Conservation (phyloP, 1,139 yeast species). For the Nadsonia commutata region DNA sequence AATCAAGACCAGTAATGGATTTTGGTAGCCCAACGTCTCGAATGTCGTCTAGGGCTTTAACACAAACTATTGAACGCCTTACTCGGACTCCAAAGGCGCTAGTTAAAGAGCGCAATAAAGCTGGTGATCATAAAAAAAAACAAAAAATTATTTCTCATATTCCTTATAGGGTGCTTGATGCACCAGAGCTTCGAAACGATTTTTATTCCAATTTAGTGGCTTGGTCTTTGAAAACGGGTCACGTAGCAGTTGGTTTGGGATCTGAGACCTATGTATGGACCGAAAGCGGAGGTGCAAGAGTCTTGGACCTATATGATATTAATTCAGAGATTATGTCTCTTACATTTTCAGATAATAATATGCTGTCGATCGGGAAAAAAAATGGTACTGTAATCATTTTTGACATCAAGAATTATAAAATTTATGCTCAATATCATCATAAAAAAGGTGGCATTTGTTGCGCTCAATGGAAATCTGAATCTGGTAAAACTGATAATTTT, state of each 20-base stretch:
- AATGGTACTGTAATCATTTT: slow-evolving; percentile 34
- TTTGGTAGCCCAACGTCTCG: slow-evolving; percentile 1
- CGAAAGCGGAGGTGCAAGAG: slow-evolving; percentile 31
- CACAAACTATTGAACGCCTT: background rate
- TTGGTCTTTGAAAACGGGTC: slow-evolving; percentile 45
- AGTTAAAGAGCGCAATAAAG: background rate
- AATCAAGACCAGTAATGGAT: too few species aligned
- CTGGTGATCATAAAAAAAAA: background rate
- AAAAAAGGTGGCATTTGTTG: slow-evolving; percentile 37
- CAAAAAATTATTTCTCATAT: slow-evolving; percentile 6
- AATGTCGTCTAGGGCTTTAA: slow-evolving; percentile 1
- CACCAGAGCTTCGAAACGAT: slow-evolving; percentile 65
- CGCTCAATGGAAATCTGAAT: slow-evolving; percentile 43
- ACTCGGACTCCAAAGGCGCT: background rate
- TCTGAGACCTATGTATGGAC: slow-evolving; percentile 54
- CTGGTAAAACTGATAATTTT: slow-evolving; percentile 19
- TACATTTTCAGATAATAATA: slow-evolving; percentile 35
- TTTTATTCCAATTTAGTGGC: slow-evolving; percentile 66
- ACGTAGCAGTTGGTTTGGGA: slow-evolving; percentile 58
- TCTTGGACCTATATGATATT: slow-evolving; percentile 9
- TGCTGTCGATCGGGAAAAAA: slow-evolving; percentile 45
- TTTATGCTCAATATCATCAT: slow-evolving; percentile 19
- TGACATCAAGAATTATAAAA: slow-evolving; percentile 14
- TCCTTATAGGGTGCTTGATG: slow-evolving; percentile 46
- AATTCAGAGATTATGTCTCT: slow-evolving; percentile 38